Percentiles rank a stretch among this genome's conserved stretches.
These are phyloP conservation scores for Waltergamsia citrina DNA, from an alignment of 2,329 filamentous ascomycete species.

Conservation along the genomic window DNA sequence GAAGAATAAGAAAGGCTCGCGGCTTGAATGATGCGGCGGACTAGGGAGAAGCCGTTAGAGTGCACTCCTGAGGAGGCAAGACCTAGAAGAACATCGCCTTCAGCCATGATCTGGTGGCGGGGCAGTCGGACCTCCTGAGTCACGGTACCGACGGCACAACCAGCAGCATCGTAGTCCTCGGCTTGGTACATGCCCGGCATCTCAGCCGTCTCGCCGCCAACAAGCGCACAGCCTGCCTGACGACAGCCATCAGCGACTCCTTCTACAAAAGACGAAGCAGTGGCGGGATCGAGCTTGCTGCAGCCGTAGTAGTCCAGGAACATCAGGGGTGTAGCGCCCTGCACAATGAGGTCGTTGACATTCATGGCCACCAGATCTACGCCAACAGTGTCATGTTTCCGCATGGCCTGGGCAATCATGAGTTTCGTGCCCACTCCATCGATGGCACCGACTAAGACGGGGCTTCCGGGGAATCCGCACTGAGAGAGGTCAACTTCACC, in stretches of 20 bases:
- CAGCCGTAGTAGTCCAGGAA: conserved; percentile 98
- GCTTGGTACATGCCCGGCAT: conserved; percentile 92
- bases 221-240: conserved; percentile 75
- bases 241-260: conserved; percentile 84
- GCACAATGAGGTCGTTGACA: conserved; percentile 93
- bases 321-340: conserved; percentile 88
- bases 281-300: conserved; percentile 71
- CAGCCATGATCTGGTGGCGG: conserved; percentile 62
- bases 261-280: conserved; percentile 77
- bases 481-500: conserved; percentile 53
- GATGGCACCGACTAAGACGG: conserved; percentile 85
- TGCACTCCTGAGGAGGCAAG: conserved; percentile 81
- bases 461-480: conserved; percentile 64
- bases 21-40: conserved; percentile 75
- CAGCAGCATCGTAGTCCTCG: conserved; percentile 88
- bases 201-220: conserved; percentile 96
- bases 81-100: conserved; percentile 79
- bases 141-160: conserved; percentile 82
- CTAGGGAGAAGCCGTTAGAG: conserved; percentile 96
- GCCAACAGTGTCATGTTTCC: conserved; percentile 88
- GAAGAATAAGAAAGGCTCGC: conserved; percentile 63
- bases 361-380: conserved; percentile 99
- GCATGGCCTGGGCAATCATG: conserved; percentile 84
- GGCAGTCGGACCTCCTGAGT: conserved; percentile 62
- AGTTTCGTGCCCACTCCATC: conserved; percentile 96